Evolutionary conservation across 2,329 filamentous ascomycete species (phyloP), one percentile per base, ranked within the genome.

Genomic region (Diaporthe ampelina): DNA sequence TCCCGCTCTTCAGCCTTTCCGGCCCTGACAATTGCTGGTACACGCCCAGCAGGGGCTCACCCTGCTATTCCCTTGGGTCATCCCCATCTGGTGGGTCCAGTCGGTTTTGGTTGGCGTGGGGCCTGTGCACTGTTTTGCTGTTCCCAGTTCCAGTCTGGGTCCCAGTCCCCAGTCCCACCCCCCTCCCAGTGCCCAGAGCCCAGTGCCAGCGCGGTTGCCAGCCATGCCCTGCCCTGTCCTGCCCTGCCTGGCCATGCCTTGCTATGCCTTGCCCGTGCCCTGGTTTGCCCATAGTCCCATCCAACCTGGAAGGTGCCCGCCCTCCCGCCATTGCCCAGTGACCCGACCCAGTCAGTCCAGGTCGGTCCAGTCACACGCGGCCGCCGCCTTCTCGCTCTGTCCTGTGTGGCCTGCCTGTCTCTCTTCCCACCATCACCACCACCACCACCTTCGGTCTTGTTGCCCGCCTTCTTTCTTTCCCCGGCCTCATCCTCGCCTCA

Each of bases 341-440:
- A 52, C 61, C 61, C 21, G 63, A 19, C 63, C 63, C 45, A 68
- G 45, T 26, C 63, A 40, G 69, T 10, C 45, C 48, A 50, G 48
- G 48, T 9, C 40, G 40, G 29, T 19, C 69, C 52, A 48, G 35
- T 52, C 70, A 43, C 70, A 63, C 70, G 48, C 54, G 76, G 72
- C 74, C 72, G 78, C 72, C 76, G 75, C 29, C 74, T 73, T 58
- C 74, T 75, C 76, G 77, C 77, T 77, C 48, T 52, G 48, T 52
- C n/a, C 48, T 24, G 76, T 76, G 73, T 72, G 71, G 77, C 26
- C 74, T 76, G 61, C 59, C 24, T 32, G 61, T 76, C 75, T 74
- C 68, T 72, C 74, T 77, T 77, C 77, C 77, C 77, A 72, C 79
- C 77, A 79, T 77, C 77, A 77, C 78, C 77, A 78, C 78, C 79